These are phyloP conservation scores for Pyrenochaeta sp. DNA, from an alignment of 2,329 filamentous ascomycete species.

Conservation along the genomic window DNA sequence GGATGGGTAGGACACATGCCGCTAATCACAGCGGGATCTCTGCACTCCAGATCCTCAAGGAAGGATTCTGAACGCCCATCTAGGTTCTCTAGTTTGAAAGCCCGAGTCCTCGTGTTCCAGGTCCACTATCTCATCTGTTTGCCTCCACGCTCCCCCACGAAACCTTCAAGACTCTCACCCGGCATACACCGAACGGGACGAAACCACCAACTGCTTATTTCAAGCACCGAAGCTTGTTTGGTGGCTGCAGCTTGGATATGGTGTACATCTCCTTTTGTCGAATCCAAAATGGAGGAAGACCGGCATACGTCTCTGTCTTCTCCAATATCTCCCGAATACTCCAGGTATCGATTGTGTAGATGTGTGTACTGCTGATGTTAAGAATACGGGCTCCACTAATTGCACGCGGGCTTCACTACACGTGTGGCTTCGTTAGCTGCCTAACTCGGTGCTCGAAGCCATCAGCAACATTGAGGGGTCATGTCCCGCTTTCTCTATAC, in stretches of 20 bases:
- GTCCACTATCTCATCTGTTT: conserved; percentile 1
- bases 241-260: background rate
- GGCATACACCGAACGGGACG: background rate
- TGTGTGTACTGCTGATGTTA: background rate
- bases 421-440: background rate
- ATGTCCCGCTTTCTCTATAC: background rate
- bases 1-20: background rate
- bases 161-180: background rate
- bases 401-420: background rate
- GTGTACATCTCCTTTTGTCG: background rate
- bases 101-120: background rate
- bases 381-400: background rate
- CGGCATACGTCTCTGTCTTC: background rate
- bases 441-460: background rate
- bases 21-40: too few relatives aligned
- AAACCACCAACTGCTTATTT: background rate
- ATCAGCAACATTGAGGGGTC: background rate
- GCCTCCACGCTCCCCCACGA: background rate
- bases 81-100: background rate
- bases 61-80: background rate
- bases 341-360: background rate
- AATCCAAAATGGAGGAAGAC: background rate
- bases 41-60: too few relatives aligned
- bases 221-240: background rate
- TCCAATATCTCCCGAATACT: background rate